Conservation (phyloP, 2,329 filamentous ascomycete species). For the Calonectria henricotiae region DNA sequence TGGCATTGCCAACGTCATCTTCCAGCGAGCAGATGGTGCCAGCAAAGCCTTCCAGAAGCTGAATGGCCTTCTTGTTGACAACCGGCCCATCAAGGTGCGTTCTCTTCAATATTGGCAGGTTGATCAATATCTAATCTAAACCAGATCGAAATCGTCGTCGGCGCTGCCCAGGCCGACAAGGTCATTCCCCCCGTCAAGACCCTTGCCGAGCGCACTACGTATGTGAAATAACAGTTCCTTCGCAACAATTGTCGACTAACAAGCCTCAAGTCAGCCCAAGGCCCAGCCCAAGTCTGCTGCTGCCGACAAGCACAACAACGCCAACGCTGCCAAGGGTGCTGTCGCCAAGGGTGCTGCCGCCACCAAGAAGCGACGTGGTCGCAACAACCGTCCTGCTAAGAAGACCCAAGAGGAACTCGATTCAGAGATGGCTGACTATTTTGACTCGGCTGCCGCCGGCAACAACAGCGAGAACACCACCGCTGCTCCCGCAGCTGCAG, state of each 20-base stretch:
- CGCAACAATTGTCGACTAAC: slow-evolving; percentile 37
- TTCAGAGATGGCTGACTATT: slow-evolving; percentile 98
- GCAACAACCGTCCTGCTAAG: slow-evolving; percentile 78
- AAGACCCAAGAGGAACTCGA: slow-evolving; percentile 98
- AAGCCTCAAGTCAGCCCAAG: slow-evolving; percentile 53
- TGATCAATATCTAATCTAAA: slow-evolving; percentile 47
- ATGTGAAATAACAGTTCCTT: slow-evolving; percentile 58
- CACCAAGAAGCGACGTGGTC: slow-evolving; percentile 68
- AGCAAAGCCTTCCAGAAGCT: slow-evolving; percentile 87
- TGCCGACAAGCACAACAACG: slow-evolving; percentile 78
- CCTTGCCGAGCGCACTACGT: slow-evolving; percentile 86
- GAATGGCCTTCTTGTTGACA: slow-evolving; percentile 93
- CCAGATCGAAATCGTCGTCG: slow-evolving; percentile 92
- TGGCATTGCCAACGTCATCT: slow-evolving; percentile 92
- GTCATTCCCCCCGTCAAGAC: slow-evolving; percentile 78
- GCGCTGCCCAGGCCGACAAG: slow-evolving; percentile 80
- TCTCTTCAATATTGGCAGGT: background rate
- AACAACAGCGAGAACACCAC: slow-evolving; percentile 65
- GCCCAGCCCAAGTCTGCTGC: slow-evolving; percentile 86
- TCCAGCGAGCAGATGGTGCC: slow-evolving; percentile 85
- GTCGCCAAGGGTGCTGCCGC: slow-evolving; percentile 66
- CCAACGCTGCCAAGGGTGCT: slow-evolving; percentile 63
- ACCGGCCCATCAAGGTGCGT: slow-evolving; percentile 87
- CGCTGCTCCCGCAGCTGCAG: slow-evolving; percentile 65
- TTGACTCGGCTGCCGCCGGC: slow-evolving; percentile 66